Conservation (phyloP, 495 filamentous ascomycete genomes). For the Talaromyces ruber region DNA sequence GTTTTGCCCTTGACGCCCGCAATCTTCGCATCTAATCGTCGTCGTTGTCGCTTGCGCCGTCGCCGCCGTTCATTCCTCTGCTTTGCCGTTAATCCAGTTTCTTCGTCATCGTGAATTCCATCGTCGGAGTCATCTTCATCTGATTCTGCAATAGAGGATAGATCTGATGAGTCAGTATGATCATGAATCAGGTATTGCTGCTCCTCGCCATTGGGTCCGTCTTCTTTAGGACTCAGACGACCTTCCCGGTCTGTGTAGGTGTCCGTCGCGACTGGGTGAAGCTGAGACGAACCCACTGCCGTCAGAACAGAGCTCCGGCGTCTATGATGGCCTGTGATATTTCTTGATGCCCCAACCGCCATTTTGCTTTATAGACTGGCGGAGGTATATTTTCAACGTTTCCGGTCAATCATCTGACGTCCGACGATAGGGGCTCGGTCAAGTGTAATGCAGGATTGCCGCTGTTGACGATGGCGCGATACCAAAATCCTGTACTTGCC, state of each 20-base stretch:
- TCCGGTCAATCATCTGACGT: neutral
- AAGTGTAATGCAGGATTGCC: constrained; percentile 10
- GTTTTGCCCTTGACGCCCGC: constrained; percentile 38
- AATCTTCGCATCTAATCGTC: constrained; percentile 66
- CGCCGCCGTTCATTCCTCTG: constrained; percentile 59
- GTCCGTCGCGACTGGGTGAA: constrained; percentile 28
- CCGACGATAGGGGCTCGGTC: neutral
- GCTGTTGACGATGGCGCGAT: constrained; percentile 2
- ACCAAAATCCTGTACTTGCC: neutral
- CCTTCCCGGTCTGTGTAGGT: constrained; percentile 30
- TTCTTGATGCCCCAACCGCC: constrained; percentile 10
- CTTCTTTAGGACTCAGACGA: constrained; percentile 22
- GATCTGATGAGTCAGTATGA: constrained; percentile 38
- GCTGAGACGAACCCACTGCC: constrained; percentile 16
- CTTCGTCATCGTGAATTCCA: constrained; percentile 78
- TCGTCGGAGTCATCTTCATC: constrained; percentile 54
- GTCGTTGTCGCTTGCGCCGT: constrained; percentile 56
- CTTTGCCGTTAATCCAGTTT: constrained; percentile 70
- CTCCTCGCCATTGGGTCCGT: constrained; percentile 25
- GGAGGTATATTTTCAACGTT: neutral
- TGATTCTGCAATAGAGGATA: constrained; percentile 42
- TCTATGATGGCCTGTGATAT: constrained; percentile 42
- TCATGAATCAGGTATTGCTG: constrained; percentile 27
- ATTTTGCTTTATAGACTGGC: neutral
- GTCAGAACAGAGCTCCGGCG: constrained; percentile 52